These are phyloP conservation scores for Kuraishia piskuri DNA, from an alignment of 805 yeast species.

Conservation along the genomic window DNA sequence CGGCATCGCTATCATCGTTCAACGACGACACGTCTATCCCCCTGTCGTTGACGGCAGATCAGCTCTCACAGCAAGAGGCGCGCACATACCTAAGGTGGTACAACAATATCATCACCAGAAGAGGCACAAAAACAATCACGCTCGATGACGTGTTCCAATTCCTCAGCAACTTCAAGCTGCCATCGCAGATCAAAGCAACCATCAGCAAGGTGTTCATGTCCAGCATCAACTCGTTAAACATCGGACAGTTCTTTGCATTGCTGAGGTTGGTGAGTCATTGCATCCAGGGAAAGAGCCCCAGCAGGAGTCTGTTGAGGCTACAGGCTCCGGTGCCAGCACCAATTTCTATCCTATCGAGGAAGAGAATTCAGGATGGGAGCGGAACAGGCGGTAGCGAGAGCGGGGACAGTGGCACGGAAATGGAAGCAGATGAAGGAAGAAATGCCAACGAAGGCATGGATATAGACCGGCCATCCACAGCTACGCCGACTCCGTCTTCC, in stretches of 20 bases:
- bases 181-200: slow-evolving; percentile 38
- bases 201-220: slow-evolving; percentile 44
- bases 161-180: slow-evolving; percentile 65
- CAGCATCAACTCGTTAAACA: slow-evolving; percentile 53
- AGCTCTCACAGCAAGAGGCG: slow-evolving; percentile 69
- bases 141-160: slow-evolving; percentile 75
- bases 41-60: slow-evolving; percentile 53
- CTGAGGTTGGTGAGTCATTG: slow-evolving; percentile 73
- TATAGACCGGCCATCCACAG: background rate
- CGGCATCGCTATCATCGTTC: background rate
- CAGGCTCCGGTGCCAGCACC: slow-evolving; percentile 74
- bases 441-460: slow-evolving; percentile 12
- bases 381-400: slow-evolving; percentile 24
- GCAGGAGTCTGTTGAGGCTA: slow-evolving; percentile 39
- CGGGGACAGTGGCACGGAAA: slow-evolving; percentile 26
- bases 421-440: slow-evolving; percentile 24
- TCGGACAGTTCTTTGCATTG: slow-evolving; percentile 87
- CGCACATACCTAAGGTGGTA: slow-evolving; percentile 92
- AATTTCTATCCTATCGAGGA: slow-evolving; percentile 60
- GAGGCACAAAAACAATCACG: slow-evolving; percentile 56
- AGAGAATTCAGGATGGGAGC: slow-evolving; percentile 25
- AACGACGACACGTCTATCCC: slow-evolving; percentile 40
- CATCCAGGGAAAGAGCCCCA: slow-evolving; percentile 38
- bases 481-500: background rate
- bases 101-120: slow-evolving; percentile 69